Evolutionary conservation across 495 filamentous ascomycete genomes (phyloP).

Genomic region (Podospora bellae-mahoneyi): DNA sequence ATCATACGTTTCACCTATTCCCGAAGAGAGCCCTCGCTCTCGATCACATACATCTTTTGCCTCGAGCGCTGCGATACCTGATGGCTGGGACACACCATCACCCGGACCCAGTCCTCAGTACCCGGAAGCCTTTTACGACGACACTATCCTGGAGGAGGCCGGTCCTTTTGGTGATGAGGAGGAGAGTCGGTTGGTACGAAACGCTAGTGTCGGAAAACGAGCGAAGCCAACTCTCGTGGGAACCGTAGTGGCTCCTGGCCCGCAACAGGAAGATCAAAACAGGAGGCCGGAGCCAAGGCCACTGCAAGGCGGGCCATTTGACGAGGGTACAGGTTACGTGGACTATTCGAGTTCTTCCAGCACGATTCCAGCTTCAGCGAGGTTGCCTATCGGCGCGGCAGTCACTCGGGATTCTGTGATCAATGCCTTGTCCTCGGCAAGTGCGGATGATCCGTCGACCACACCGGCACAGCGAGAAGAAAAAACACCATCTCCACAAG

Average conservation of each 20-base stretch:
- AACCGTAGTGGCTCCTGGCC: conserved; percentile 36
- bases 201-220: conserved; percentile 72
- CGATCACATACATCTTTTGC: conserved; percentile 68
- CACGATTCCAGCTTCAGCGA: conserved; percentile 24
- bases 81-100: conserved; percentile 56
- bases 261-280: conserved; percentile 26
- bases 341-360: conserved; percentile 44
- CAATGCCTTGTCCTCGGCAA: conserved; percentile 44
- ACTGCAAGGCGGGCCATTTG: conserved; percentile 35
- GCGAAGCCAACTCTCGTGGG: conserved; percentile 69
- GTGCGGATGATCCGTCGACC: conserved; percentile 38
- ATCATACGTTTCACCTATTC: conserved; percentile 86
- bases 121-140: conserved; percentile 47
- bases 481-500: conserved; percentile 31
- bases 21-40: conserved; percentile 67
- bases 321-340: conserved; percentile 43
- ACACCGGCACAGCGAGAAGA: conserved; percentile 13
- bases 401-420: conserved; percentile 42
- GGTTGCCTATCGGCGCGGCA: conserved; percentile 26
- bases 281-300: conserved; percentile 35
- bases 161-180: conserved; percentile 53
- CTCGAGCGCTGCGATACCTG: conserved; percentile 76
- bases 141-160: conserved; percentile 48
- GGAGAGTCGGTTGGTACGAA: conserved; percentile 64
- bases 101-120: conserved; percentile 41